Base-by-base conservation (phyloP, 306 rosid species). In the Trifolium fragiferum region DNA sequence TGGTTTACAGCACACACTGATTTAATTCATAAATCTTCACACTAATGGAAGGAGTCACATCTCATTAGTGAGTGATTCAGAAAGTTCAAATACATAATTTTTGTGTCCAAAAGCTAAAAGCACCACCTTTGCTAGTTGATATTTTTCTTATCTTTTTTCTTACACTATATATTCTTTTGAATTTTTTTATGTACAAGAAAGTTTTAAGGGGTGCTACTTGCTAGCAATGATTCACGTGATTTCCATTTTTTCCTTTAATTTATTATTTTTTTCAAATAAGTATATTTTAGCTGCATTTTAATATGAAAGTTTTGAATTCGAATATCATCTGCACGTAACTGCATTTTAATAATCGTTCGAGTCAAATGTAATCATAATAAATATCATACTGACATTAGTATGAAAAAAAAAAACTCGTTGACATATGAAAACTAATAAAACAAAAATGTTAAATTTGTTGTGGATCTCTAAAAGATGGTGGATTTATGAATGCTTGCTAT, bases 51-150 rank as follows among this genome's bases (percentile, higher is more conserved):
- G 59, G 51, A 38, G 74, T 62, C 73, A 75, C 77, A 35, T 74
- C 63, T 69, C 77, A 69, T 80, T 80, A 63, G 74, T 50, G 62
- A 62, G 69, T 50, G 62, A 75, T 51, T 38, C 25, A 54, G 2
- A 81, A 81, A 75, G 80, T 43, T 54, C 59, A 67, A 67, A 37
- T 33, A 80, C 35, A n/a, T 43, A 79, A 54, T 54, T 59, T 32
- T 32, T 65, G 54, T 64, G 74, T 19, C 68, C 40, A 72, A 71
- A 70, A 72, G n/a, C 62, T 63, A 19, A 78, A 73, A 73, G 68
- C 58, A 44, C 59, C 69, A 43, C 13, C 54, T 23, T 50, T 8
- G 11, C 40, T 68, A 10, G 40, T 68, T 3, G 12, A 15, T 18
- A 15, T 18, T n/a, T 50, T 4, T 50, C 21, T 8, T 49, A 3